Base-by-base conservation (phyloP, 352 stramenopile genomes). In the Globisporangium iwayamae region DNA sequence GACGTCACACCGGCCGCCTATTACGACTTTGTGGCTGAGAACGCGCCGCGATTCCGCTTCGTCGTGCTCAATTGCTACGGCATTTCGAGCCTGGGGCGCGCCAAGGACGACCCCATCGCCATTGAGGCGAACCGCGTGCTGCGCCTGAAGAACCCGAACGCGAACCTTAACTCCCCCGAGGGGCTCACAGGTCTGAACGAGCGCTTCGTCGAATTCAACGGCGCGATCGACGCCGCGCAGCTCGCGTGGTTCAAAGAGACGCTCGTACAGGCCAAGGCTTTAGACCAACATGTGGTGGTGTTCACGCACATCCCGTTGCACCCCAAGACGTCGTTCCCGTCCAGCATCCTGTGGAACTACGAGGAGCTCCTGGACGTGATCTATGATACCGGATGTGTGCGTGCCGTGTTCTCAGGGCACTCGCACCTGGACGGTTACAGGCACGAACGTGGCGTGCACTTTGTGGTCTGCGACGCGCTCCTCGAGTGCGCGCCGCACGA, bases 181-280 rank as follows among this genome's bases (percentile, higher is more conserved):
- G 76, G 82, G 3, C 63, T 95, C 11, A 50, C 68, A 4, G 76
- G 73, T 10, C 47, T 70, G 10, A 56, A 79, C 45, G 57, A 78
- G 58, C 73, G 86, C 60, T 93, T 89, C 45, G 86, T 93, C 7
- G 83, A 80, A 36, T 95, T 89, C 64, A 93, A 95, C 62, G 86
- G 82, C 60, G 86, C 70, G 20, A 63, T 95, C 25, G 79, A 91
- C 67, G 41, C 20, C 32, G 58, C 59, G 45, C 86, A 95, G 63
- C 76, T 93, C 46, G 30, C 46, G 34, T 95, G 84, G 84, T 62
- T 95, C 10, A 47, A 71, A 16, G 39, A 63, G 3, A 73, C 70
- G 16, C 70, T 95, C 0, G 28, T 45, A 16, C 52, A 65, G 4
- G 79, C 84, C 0, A 55, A 65, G 7, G 56, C 56, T 8, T 52